A percentile compares a stretch with the other conserved stretches of the same genome.
Conservation (phyloP, 139 green algal species). For the Chlamydomonas eustigma region DNA sequence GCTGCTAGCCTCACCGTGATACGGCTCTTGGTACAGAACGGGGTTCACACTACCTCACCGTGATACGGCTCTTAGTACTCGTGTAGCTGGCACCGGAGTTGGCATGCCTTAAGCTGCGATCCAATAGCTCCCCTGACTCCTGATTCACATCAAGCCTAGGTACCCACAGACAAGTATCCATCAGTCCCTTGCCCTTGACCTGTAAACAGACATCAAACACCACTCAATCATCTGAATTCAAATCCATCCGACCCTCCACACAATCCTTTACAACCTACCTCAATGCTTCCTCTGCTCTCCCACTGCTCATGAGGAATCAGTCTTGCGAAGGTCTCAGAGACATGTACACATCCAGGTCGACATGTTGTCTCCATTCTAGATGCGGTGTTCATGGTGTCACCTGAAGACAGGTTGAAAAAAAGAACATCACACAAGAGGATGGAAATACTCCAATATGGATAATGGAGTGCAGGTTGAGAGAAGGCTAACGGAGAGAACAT, state of each 20-base stretch:
- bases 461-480: no score
- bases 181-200: constrained; percentile 17
- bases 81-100: neutral
- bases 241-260: neutral
- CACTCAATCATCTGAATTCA: neutral
- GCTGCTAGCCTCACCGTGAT: no score
- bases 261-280: constrained; percentile 15
- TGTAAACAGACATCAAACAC: neutral
- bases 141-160: neutral
- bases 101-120: neutral
- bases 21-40: no score
- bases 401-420: constrained; percentile 13
- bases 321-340: constrained; percentile 34
- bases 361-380: constrained; percentile 37
- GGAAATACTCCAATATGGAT: no score
- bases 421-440: neutral
- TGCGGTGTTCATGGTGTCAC: constrained; percentile 40
- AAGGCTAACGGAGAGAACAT: no score
- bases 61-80: constrained; percentile 1
- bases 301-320: constrained; percentile 36
- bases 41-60: no score
- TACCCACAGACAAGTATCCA: constrained; percentile 11
- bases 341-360: constrained; percentile 34
- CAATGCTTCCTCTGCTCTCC: constrained; percentile 33
- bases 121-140: neutral